phyloP scores from a whole-genome alignment of 768 basidiomycete genomes.

The Hirschioporus abietinus region DNA sequence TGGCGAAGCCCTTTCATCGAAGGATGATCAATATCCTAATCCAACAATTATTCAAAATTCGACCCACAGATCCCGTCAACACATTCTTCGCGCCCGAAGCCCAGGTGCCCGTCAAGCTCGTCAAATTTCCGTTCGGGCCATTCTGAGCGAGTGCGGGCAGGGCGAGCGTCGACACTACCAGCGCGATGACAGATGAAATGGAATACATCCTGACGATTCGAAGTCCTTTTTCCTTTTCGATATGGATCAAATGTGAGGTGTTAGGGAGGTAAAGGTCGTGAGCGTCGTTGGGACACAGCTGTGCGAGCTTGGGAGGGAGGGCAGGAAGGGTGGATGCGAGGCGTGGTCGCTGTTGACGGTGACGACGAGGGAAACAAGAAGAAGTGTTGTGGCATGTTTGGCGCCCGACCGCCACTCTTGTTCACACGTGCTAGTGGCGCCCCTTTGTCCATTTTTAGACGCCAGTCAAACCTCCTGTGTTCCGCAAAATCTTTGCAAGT shows the following conservation, averaged over 20 bases:
- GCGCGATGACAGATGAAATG: slow-evolving; percentile 6
- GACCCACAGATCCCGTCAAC: slow-evolving; percentile 75
- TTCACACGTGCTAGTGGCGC: not conserved
- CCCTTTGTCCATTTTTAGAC: not conserved
- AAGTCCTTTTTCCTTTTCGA: not conserved
- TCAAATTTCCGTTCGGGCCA: slow-evolving; percentile 55
- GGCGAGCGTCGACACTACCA: slow-evolving; percentile 23
- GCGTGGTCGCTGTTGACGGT: not conserved
- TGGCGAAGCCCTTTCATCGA: slow-evolving; percentile 64
- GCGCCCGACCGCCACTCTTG: not conserved
- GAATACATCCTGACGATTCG: not conserved
- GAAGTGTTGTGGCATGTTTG: not conserved
- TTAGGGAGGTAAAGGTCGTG: slow-evolving; percentile 6
- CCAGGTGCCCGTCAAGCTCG: slow-evolving; percentile 79
- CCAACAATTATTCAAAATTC: slow-evolving; percentile 3
- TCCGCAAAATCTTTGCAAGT: not conserved
- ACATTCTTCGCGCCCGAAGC: slow-evolving; percentile 72
- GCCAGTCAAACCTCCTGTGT: not conserved
- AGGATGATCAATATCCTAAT: not conserved
- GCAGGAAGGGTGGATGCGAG: slow-evolving; percentile 6
- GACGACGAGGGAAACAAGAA: slow-evolving; percentile 1
- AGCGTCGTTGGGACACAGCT: not conserved
- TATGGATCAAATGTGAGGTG: not conserved
- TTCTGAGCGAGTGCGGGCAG: slow-evolving; percentile 28
- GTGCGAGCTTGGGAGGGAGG: slow-evolving; percentile 5